Percentiles rank a stretch among this genome's conserved stretches.
Conservation (phyloP, 2,329 filamentous ascomycete species). For the Mycosphaerella sp. region DNA sequence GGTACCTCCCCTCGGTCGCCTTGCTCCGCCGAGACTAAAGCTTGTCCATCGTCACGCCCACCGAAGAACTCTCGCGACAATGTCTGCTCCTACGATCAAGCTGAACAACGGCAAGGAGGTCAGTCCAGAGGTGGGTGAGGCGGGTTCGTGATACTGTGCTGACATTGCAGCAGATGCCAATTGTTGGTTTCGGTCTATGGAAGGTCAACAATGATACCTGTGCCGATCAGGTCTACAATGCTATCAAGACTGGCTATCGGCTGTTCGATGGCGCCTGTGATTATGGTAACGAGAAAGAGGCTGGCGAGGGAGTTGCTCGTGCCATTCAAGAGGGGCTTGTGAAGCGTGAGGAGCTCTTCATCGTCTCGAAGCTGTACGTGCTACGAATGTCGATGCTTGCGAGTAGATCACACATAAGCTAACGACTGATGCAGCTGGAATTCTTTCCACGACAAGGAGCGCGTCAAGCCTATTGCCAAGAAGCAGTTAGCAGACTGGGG, state of each 20-base stretch:
- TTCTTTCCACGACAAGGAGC: slow-evolving; percentile 76
- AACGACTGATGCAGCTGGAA: slow-evolving; percentile 40
- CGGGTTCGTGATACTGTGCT: background rate
- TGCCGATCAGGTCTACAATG: slow-evolving; percentile 72
- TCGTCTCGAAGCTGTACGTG: slow-evolving; percentile 72
- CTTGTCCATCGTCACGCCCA: slow-evolving; percentile 6
- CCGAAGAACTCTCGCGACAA: slow-evolving; percentile 26
- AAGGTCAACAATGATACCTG: slow-evolving; percentile 70
- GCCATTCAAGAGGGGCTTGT: slow-evolving; percentile 77
- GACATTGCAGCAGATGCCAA: slow-evolving; percentile 54
- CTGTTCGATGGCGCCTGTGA: slow-evolving; percentile 60
- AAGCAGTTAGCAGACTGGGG: slow-evolving; percentile 77
- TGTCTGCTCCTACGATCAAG: slow-evolving; percentile 31
- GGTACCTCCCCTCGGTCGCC: background rate
- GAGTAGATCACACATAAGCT: background rate
- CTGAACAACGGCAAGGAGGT: slow-evolving; percentile 37
- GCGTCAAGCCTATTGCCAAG: slow-evolving; percentile 67
- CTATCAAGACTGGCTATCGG: slow-evolving; percentile 56
- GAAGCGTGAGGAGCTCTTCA: slow-evolving; percentile 81
- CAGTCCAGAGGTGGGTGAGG: slow-evolving; percentile 1
- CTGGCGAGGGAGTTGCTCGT: slow-evolving; percentile 67
- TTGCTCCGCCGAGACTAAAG: slow-evolving; percentile 6
- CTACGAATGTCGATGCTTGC: background rate
- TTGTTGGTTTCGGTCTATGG: slow-evolving; percentile 75
- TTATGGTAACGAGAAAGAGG: slow-evolving; percentile 77